These are phyloP conservation scores for Nidularia pulvinata DNA, from an alignment of 768 basidiomycete genomes.

Conservation along the genomic window DNA sequence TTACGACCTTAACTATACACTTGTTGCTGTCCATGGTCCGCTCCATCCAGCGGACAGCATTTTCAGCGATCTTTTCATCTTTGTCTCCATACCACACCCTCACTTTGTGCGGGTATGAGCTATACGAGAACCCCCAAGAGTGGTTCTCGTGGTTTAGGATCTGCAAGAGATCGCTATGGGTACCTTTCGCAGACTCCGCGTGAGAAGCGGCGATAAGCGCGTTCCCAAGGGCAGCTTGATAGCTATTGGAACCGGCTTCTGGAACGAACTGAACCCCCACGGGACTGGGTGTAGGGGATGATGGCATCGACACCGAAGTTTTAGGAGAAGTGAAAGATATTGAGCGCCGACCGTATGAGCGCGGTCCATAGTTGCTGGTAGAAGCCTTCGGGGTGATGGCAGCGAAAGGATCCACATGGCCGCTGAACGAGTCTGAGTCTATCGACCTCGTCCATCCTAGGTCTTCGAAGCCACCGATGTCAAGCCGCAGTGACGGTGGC, in stretches of 20 bases:
- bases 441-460: constrained; percentile 46
- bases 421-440: constrained; percentile 8
- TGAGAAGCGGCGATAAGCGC: constrained; percentile 94
- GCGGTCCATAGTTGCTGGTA: constrained; percentile 26
- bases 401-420: constrained; percentile 9
- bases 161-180: constrained; percentile 87
- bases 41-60: constrained; percentile 93
- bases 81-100: constrained; percentile 92
- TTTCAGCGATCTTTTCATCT: constrained; percentile 93
- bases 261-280: constrained; percentile 31
- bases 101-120: constrained; percentile 72
- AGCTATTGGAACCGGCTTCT: constrained; percentile 29
- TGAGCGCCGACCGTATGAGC: constrained; percentile 64
- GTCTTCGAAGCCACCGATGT: constrained; percentile 55
- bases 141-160: constrained; percentile 90
- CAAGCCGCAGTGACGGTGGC: constrained; percentile 53
- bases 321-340: constrained; percentile 68
- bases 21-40: constrained; percentile 72
- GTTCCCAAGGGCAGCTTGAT: constrained; percentile 80
- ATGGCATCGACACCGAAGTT: constrained; percentile 38
- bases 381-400: constrained; percentile 33
- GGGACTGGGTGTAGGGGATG: constrained; percentile 50
- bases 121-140: constrained; percentile 91
- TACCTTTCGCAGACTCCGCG: constrained; percentile 90
- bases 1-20: constrained; percentile 81